Evolutionary conservation across 2,329 filamentous ascomycete genomes (phyloP).

Genomic region (Fusarium sp.): DNA sequence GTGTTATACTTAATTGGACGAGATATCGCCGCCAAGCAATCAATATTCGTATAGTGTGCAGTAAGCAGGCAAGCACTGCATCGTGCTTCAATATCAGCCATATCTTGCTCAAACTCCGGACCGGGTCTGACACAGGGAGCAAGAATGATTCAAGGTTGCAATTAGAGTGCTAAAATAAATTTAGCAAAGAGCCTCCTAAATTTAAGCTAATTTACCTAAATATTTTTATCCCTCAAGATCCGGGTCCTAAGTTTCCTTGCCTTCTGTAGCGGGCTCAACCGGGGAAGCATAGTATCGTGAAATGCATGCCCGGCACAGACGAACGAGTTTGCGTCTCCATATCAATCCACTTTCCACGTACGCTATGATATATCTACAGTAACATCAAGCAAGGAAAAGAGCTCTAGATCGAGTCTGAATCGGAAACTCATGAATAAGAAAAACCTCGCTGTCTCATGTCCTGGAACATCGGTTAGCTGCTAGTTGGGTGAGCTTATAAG

Average conservation of each 20-base stretch:
- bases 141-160: background rate
- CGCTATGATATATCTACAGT: conserved; percentile 9
- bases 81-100: conserved; percentile 19
- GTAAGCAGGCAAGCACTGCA: background rate
- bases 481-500: background rate
- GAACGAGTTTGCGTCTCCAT: conserved; percentile 16
- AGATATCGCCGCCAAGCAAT: conserved; percentile 2
- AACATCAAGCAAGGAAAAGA: conserved; percentile 16
- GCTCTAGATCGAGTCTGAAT: conserved; percentile 28
- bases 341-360: conserved; percentile 21
- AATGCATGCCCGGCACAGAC: conserved; percentile 5
- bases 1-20: background rate
- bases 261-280: background rate
- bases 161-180: background rate
- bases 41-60: conserved; percentile 12
- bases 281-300: conserved; percentile 18
- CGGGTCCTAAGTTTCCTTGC: background rate
- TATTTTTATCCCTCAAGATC: background rate
- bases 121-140: background rate
- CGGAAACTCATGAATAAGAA: conserved; percentile 3
- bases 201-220: background rate
- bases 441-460: conserved; percentile 11
- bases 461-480: conserved; percentile 10
- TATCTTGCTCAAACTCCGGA: conserved; percentile 21
- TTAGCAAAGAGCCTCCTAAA: background rate